phyloP scores from a whole-genome alignment of 306 rosid genomes.

The Crotalaria pallida region DNA sequence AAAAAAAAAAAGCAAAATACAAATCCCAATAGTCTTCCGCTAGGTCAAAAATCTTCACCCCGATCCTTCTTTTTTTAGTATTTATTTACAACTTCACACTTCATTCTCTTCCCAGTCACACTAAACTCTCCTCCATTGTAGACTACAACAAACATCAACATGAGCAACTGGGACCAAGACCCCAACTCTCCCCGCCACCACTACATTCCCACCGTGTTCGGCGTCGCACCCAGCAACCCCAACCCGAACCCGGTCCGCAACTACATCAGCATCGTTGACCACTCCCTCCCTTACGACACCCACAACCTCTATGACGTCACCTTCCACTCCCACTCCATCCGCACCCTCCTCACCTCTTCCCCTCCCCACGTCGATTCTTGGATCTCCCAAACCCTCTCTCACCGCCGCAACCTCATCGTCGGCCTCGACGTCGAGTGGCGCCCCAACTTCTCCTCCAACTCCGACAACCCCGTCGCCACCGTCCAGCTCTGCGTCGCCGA shows the following conservation, averaged over 20 bases:
- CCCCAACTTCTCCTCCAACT: conserved; percentile 22
- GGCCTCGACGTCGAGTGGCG: conserved; percentile 48
- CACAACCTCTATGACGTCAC: conserved; percentile 29
- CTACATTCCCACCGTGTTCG: too few species aligned
- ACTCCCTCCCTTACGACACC: conserved; percentile 14
- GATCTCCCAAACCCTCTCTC: conserved; percentile 10
- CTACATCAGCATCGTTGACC: background rate
- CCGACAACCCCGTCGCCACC: conserved; percentile 13
- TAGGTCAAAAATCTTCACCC: too few species aligned
- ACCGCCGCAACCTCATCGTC: background rate
- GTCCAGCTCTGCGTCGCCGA: conserved; percentile 28
- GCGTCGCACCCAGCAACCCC: background rate
- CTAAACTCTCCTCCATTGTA: too few species aligned
- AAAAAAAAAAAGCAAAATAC: too few species aligned
- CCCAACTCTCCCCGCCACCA: too few species aligned
- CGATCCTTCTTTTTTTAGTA: too few species aligned
- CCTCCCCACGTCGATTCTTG: conserved; percentile 31
- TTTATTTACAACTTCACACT: too few species aligned
- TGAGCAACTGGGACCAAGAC: too few species aligned
- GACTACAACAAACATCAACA: too few species aligned
- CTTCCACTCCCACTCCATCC: conserved; percentile 19
- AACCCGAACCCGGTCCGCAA: too few species aligned
- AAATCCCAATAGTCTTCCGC: too few species aligned
- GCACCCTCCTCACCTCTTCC: conserved; percentile 20
- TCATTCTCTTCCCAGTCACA: too few species aligned